These are phyloP conservation scores for Podospora conica DNA, from an alignment of 495 filamentous ascomycete species.

Conservation along the genomic window DNA sequence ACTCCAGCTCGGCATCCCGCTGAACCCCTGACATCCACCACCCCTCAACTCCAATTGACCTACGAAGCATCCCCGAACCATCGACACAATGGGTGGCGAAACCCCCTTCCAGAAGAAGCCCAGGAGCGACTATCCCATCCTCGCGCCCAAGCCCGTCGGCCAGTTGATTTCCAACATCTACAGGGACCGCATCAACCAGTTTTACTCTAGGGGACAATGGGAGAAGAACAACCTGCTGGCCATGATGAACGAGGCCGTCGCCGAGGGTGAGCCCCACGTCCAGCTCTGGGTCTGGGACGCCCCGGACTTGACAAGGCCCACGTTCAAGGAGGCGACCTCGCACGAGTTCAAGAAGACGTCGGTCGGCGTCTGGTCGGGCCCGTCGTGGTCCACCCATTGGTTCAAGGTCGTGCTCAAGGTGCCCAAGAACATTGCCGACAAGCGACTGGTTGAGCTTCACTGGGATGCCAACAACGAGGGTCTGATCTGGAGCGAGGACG, in stretches of 20 bases:
- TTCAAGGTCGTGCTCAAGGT: slow-evolving; percentile 76
- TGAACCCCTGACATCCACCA: neutral
- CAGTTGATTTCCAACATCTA: slow-evolving; percentile 86
- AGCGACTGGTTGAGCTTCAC: slow-evolving; percentile 80
- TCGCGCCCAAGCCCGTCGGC: slow-evolving; percentile 51
- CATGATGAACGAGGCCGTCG: slow-evolving; percentile 70
- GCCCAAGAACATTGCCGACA: slow-evolving; percentile 61
- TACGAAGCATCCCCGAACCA: slow-evolving; percentile 5
- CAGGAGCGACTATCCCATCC: slow-evolving; percentile 40
- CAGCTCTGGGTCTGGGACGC: slow-evolving; percentile 84
- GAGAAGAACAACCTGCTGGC: slow-evolving; percentile 66
- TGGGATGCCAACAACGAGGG: slow-evolving; percentile 95
- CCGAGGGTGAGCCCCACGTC: slow-evolving; percentile 65
- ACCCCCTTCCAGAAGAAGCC: slow-evolving; percentile 25
- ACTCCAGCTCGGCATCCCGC: neutral
- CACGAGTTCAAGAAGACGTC: slow-evolving; percentile 70
- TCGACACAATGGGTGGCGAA: slow-evolving; percentile 29
- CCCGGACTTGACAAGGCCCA: slow-evolving; percentile 69
- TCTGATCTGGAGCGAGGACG: slow-evolving; percentile 81
- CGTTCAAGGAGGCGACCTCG: slow-evolving; percentile 82
- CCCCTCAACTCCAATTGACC: neutral
- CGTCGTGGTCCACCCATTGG: slow-evolving; percentile 99
- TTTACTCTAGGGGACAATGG: slow-evolving; percentile 78
- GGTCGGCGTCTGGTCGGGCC: slow-evolving; percentile 77
- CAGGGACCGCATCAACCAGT: slow-evolving; percentile 73